phyloP scores from a whole-genome alignment of 164 flowering plant genomes.

The Piper longum region DNA sequence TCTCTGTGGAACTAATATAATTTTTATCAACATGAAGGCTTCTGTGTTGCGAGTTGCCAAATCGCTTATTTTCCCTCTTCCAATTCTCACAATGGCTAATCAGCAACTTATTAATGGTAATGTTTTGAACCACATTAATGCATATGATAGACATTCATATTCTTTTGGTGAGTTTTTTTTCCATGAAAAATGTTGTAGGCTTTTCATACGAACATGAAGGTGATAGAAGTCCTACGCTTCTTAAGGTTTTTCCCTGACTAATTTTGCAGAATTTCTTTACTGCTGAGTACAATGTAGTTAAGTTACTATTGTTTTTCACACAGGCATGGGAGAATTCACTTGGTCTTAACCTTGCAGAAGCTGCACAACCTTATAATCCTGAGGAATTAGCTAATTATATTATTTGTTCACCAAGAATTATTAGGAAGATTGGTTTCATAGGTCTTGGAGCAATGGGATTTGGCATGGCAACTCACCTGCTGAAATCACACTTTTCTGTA shows the following conservation, averaged over 20 bases:
- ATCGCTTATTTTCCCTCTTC: conserved; percentile 69
- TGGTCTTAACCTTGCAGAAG: conserved; percentile 52
- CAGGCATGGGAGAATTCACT: conserved; percentile 64
- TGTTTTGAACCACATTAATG: not conserved
- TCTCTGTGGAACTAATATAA: not conserved
- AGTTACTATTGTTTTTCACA: not conserved
- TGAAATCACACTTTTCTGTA: conserved; percentile 63
- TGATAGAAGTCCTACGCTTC: conserved; percentile 24
- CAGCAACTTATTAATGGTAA: conserved; percentile 82
- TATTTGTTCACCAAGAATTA: conserved; percentile 27
- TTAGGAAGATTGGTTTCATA: conserved; percentile 73
- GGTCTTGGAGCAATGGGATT: conserved; percentile 99
- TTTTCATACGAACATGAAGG: conserved; percentile 28
- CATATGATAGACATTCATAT: not conserved
- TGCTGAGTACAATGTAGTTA: not conserved
- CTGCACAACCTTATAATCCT: conserved; percentile 54
- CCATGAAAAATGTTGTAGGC: conserved; percentile 24
- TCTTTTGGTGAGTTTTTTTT: not conserved
- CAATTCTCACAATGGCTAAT: conserved; percentile 71
- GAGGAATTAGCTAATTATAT: conserved; percentile 45
- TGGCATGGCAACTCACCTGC: conserved; percentile 95
- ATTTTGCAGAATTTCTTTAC: conserved; percentile 2
- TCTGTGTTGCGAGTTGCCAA: conserved; percentile 52
- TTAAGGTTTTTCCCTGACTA: conserved; percentile 33
- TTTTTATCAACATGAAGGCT: conserved; percentile 28